Base-by-base conservation (phyloP, 148 eudicot genomes). In the Fagopyrum esculentum region DNA sequence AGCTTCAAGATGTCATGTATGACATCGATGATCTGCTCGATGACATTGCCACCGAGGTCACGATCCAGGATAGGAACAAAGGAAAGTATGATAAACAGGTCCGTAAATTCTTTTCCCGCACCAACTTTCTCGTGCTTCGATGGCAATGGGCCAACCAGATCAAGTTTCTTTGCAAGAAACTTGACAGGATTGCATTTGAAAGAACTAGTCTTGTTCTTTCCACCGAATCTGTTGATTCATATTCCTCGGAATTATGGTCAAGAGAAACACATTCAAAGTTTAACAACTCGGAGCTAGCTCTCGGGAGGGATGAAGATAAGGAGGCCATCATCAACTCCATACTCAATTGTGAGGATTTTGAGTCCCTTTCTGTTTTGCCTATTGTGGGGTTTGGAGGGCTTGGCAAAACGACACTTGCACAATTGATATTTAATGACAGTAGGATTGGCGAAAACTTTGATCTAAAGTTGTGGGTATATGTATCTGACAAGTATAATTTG, bases 391-490 rank as follows among this genome's bases (percentile, higher is more conserved):
- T 35, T 35, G 40, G 2, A 35, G 40, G 40, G 3, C 64, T 80
- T 7, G 83, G 83, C 3, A 80, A 81, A 44, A 81, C 83, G 1
- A 54, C 80, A 6, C 78, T 82, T 19, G 81, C 79, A 19, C 73
- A 75, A 56, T 40, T 78, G 5, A 78, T 78, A 3, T 82, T 43
- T n/a, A 82, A 75, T 30, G 77, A 82, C 45, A 17, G 64, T 0
- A 35, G 40, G 40, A 35, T 35, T 35, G 26, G 3, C n/a, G 10
- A 48, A 0, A 52, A 54, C 6, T 78, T 78, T 66, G 29, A 70
- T 0, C 9, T 2, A 35, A 35, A 1, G 40, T 35, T 35, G 3
- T 35, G 40, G 40, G 2, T 35, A 35, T 35, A 35, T 35, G 40
- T 35, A 35, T 35, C 40, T 0, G 40, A 35, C 40, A 35, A 35